Evolutionary conservation across 1,284 basidiomycete species (phyloP), one percentile per base, ranked within the genome.

Genomic region (Xerocomus nothofagi): DNA sequence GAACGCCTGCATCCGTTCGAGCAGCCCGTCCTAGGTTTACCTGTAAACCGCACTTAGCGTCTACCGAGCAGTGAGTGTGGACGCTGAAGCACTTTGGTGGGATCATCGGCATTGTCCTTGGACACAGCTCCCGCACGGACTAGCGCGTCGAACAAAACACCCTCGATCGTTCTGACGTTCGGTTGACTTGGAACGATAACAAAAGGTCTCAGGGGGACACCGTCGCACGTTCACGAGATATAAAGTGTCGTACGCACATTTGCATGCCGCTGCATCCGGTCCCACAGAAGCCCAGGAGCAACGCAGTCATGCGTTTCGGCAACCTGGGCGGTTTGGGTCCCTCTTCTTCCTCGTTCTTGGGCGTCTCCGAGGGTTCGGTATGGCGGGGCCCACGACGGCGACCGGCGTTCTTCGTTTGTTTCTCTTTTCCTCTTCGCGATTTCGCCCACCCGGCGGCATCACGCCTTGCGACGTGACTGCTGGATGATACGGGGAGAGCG

Each of bases 1-100:
- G 95, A 6, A 99, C 97, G 17, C 97, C 97, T 1, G 95, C 91
- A 68, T 99, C 97, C 1, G 97, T 99, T 3, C 97, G 78, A 6
- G 97, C 97, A 3, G 96, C 92, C 32, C 97, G 83, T 38, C 85
- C 86, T 12, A 99, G 80, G 41, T 80, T 82, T 45, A 95, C 89
- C 91, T 92, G 44, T 41, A 5, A 29, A 49, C 11, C 12, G 21
- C 12, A 18, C 23, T 63, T 40, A 47, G 47, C n/a, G n/a, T 33
- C 14, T 6, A 2, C 39, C 2, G 29, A 36, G 6, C 4, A n/a
- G 43, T 1, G 8, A 12, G 37, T 1, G n/a, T 10, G 15, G 24
- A 34, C 4, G 27, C 1, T 9, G 12, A 31, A 5, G 42, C 53
- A 88, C 93, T 75, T 98, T 98, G 43, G 83, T 82, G 24, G 93